Evolutionary conservation across 306 rosid genomes (phyloP), one percentile per base, ranked within the genome.

Genomic region (Inga laurina): DNA sequence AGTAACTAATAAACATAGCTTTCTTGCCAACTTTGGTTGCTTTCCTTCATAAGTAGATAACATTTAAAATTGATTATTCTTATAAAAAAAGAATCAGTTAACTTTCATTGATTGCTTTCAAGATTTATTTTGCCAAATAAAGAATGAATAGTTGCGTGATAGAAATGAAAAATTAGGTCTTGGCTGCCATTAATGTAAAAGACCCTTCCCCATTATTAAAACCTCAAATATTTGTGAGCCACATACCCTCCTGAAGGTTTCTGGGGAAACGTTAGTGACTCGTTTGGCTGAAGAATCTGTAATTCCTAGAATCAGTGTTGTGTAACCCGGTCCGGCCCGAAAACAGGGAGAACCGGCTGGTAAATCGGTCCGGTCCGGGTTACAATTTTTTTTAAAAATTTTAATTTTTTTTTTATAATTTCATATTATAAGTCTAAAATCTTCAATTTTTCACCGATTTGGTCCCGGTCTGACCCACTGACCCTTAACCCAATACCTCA

Each of bases 191-290:
- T 49, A 75, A 79, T 64, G 82, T 54, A 67, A 8, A 59, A 2
- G 22, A 0, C 66, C 30, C 30, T 15, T 14, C 45, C 1, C 9
- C 0, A 12, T 43, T 14, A 48, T 39, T 68, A 66, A 83, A 76
- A 71, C 2, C 7, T n/a, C 7, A 4, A 64, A 85, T 83, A 78
- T 35, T 34, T 81, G 48, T 59, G 82, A 81, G 80, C 91, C 89
- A 85, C 91, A 83, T 62, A 74, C 24, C 54, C 21, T 37, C 54
- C 46, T 49, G 21, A 0, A 19, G 35, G 64, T 68, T 73, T 77
- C 83, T 76, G 4, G 76, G 78, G 69, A 74, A 74, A 72, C n/a
- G 82, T 71, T 82, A 74, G 37, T 62, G 30, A 27, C 74, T 74
- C 62, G 79, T 34, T 81, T 10, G 83, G 83, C 80, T 75, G 61